Evolutionary conservation across 176 grass and related monocot genomes (phyloP).

Genomic region (Elymus sibiricus): DNA sequence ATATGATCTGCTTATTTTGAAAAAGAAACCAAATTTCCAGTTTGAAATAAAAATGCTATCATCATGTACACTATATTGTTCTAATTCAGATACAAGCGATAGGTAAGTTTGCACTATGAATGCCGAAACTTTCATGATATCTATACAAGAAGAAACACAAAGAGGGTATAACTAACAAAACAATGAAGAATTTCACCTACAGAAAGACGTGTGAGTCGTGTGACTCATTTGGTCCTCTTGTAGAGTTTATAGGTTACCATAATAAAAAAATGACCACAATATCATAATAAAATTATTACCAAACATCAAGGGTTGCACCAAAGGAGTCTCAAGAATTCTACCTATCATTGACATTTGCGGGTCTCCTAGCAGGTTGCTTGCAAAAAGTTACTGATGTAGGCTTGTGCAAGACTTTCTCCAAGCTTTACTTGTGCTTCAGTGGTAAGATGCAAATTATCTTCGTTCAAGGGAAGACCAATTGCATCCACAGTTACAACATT

Average conservation of each 20-base stretch:
- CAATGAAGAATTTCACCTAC: not conserved
- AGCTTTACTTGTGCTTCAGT: constrained; percentile 80
- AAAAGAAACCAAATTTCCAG: not conserved
- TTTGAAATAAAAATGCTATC: not conserved
- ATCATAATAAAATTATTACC: not conserved
- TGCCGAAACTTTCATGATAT: not conserved
- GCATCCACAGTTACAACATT: constrained; percentile 88
- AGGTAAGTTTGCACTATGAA: not conserved
- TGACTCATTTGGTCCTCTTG: not conserved
- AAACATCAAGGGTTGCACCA: not conserved
- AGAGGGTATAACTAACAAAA: not conserved
- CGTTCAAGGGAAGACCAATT: constrained; percentile 57
- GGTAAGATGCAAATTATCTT: constrained; percentile 74
- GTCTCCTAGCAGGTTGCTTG: constrained; percentile 26
- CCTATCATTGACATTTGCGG: not conserved
- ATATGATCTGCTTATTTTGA: not conserved
- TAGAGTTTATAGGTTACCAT: not conserved
- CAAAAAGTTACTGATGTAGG: constrained; percentile 50
- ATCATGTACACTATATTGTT: not conserved
- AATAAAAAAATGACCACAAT: not conserved
- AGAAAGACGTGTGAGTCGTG: not conserved
- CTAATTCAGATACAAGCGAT: not conserved
- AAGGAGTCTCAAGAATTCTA: not conserved
- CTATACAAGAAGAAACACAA: not conserved
- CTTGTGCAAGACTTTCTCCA: constrained; percentile 75